Base-by-base conservation (phyloP, 169 alveolate species). In the Amoebophrya sp. region DNA sequence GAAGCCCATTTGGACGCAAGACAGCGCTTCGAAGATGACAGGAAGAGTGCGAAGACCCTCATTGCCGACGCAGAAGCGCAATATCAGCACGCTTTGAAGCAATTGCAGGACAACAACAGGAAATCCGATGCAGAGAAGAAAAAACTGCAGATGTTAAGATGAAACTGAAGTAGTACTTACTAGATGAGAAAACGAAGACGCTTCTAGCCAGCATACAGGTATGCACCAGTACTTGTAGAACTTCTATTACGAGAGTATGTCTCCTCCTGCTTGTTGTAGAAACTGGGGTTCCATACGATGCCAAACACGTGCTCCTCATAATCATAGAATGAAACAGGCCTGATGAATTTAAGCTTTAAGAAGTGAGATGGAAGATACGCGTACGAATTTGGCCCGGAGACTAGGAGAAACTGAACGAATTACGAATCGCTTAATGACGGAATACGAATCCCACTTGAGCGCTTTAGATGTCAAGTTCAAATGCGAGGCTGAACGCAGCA, bases 361-460 rank as follows among this genome's bases (percentile, higher is more conserved):
- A n/a, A n/a, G n/a, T n/a, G 83, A 65, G 12, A 65, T 65, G 83
- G 83, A 65, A 26, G 83, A 65, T 65, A 18, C 83, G 83, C 83
- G 83, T 1, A 65, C 83, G 33, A 10, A 18, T 6, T 65, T 65
- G 83, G 83, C 83, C 2, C 83, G 83, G 83, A 29, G 83, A 1
- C 26, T 65, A 36, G 83, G 83, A 0, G 83, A 65, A 26, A 65
- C 83, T 10, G 83, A 65, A 36, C 83, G 83, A 29, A 36, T 65
- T 10, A 65, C 83, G 33, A 65, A 65, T 36, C 2, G 83, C 39
- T 36, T 65, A 36, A 65, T 65, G 83, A 65, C 83, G 26, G 83
- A 65, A 36, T 65, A 65, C 26, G 83, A 65, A 26, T 65, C 83
- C 39, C 83, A 65, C 83, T 36, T 65, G 38, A 26, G 83, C 2